A percentile compares a stretch with the other conserved stretches of the same genome.
Evolutionary conservation across 2,329 filamentous ascomycete genomes (phyloP).

Genomic region (Stagonosporopsis cucurbitacearum): DNA sequence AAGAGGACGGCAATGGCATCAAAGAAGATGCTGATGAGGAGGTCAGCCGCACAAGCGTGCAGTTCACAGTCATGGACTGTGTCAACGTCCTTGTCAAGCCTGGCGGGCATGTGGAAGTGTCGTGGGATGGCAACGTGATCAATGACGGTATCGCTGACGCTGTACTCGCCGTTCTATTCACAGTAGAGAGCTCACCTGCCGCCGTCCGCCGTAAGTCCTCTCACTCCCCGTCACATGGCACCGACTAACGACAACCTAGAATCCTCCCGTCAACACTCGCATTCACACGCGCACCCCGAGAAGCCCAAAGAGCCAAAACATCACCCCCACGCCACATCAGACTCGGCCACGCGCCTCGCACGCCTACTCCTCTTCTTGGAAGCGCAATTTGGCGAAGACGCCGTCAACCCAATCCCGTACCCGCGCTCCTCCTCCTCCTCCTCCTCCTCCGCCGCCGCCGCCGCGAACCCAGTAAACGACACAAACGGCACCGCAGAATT

Average conservation of each 20-base stretch:
- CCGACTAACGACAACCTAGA: conserved; percentile 28
- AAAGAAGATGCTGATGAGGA: conserved; percentile 70
- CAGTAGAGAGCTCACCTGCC: conserved; percentile 90
- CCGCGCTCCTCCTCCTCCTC: conserved; percentile 68
- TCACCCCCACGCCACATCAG: conserved; percentile 77
- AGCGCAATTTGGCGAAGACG: conserved; percentile 88
- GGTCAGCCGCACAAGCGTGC: conserved; percentile 59
- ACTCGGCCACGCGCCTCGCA: conserved; percentile 77
- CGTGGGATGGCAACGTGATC: conserved; percentile 98
- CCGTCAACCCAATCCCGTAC: conserved; percentile 76
- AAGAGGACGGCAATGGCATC: conserved; percentile 49
- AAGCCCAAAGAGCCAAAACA: conserved; percentile 39
- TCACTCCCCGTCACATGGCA: background rate
- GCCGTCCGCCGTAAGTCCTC: conserved; percentile 82
- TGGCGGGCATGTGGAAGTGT: conserved; percentile 83
- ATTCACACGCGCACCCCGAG: conserved; percentile 23
- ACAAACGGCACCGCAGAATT: conserved; percentile 1
- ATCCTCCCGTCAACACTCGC: conserved; percentile 46
- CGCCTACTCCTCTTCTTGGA: conserved; percentile 96
- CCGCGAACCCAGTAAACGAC: conserved; percentile 31
- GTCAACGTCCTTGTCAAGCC: conserved; percentile 79
- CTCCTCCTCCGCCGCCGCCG: too few species aligned
- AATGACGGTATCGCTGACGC: conserved; percentile 99
- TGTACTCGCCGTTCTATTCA: conserved; percentile 89
- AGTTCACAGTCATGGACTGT: conserved; percentile 84